Conservation (phyloP, 495 filamentous ascomycete species). For the Trichoderma reesei region DNA sequence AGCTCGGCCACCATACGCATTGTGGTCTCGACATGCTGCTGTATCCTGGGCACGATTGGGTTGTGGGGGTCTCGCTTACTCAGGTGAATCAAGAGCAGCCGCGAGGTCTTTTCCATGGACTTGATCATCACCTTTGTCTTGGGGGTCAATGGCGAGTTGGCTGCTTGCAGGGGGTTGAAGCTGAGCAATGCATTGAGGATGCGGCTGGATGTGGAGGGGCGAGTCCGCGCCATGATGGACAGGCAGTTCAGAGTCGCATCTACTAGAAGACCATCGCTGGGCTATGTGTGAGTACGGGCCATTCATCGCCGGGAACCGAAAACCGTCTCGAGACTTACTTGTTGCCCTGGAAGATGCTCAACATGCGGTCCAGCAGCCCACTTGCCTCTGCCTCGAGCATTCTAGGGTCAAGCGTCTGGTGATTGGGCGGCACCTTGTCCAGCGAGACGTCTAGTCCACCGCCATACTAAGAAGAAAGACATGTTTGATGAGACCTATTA, state of each 20-base stretch:
- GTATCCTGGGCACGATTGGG: slow-evolving; percentile 58
- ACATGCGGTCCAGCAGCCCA: slow-evolving; percentile 78
- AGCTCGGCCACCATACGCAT: slow-evolving; percentile 62
- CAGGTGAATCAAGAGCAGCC: slow-evolving; percentile 70
- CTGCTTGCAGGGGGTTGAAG: slow-evolving; percentile 80
- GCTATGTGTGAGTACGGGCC: not conserved
- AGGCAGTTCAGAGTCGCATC: slow-evolving; percentile 88
- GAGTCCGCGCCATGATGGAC: slow-evolving; percentile 65
- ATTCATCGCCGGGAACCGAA: slow-evolving; percentile 10
- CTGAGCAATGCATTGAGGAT: slow-evolving; percentile 77
- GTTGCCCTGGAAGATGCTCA: slow-evolving; percentile 81
- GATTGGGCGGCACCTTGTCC: slow-evolving; percentile 71
- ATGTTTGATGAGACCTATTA: not conserved
- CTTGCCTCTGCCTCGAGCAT: slow-evolving; percentile 85
- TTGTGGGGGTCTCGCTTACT: slow-evolving; percentile 63
- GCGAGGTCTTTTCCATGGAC: slow-evolving; percentile 88
- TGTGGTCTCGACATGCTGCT: slow-evolving; percentile 71
- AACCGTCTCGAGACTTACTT: slow-evolving; percentile 16
- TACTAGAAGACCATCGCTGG: slow-evolving; percentile 77
- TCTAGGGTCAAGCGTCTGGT: slow-evolving; percentile 63
- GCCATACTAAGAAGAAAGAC: slow-evolving; percentile 47
- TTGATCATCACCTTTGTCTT: slow-evolving; percentile 71
- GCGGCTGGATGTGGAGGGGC: slow-evolving; percentile 70
- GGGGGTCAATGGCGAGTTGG: slow-evolving; percentile 64
- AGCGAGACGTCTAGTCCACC: slow-evolving; percentile 83